These are phyloP conservation scores for Leucaena leucocephala DNA, from an alignment of 306 rosid genomes.

Conservation along the genomic window DNA sequence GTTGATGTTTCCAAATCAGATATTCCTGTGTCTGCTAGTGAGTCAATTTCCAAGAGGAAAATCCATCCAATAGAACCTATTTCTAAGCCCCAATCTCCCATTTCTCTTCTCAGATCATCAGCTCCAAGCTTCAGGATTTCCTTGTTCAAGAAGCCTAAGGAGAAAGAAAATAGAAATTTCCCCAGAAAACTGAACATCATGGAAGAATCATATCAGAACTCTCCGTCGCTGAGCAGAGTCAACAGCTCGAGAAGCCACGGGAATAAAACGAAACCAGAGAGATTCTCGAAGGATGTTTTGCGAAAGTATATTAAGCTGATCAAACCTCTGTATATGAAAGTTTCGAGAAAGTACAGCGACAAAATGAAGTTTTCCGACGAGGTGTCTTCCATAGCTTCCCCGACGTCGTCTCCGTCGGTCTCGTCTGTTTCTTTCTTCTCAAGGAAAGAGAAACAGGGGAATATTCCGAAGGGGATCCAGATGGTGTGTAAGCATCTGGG, in stretches of 20 bases:
- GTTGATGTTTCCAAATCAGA: conserved; percentile 32
- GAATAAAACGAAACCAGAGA: conserved; percentile 46
- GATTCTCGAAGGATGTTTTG: conserved; percentile 65
- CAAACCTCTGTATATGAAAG: conserved; percentile 53
- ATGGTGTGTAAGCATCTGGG: conserved; percentile 65
- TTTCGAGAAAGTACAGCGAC: conserved; percentile 45
- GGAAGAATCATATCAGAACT: conserved; percentile 37
- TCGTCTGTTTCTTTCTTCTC: conserved; percentile 39
- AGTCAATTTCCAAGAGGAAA: conserved; percentile 70
- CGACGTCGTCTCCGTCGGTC: conserved; percentile 39
- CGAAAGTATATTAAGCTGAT: conserved; percentile 57
- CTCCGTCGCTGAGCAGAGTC: conserved; percentile 51
- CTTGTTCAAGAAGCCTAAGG: conserved; percentile 59
- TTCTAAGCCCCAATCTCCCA: conserved; percentile 84
- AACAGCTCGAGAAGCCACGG: conserved; percentile 50
- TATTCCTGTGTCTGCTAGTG: conserved; percentile 45
- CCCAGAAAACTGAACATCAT: conserved; percentile 31
- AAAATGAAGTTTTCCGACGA: conserved; percentile 33
- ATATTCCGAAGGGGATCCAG: conserved; percentile 52
- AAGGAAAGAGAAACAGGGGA: conserved; percentile 56
- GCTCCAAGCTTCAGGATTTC: conserved; percentile 72
- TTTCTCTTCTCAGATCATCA: conserved; percentile 68
- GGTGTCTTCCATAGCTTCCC: background rate
- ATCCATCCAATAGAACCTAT: conserved; percentile 75
- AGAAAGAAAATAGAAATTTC: conserved; percentile 30